Evolutionary conservation across 345 rosid genomes (phyloP).

Genomic region (Turritis glabra): DNA sequence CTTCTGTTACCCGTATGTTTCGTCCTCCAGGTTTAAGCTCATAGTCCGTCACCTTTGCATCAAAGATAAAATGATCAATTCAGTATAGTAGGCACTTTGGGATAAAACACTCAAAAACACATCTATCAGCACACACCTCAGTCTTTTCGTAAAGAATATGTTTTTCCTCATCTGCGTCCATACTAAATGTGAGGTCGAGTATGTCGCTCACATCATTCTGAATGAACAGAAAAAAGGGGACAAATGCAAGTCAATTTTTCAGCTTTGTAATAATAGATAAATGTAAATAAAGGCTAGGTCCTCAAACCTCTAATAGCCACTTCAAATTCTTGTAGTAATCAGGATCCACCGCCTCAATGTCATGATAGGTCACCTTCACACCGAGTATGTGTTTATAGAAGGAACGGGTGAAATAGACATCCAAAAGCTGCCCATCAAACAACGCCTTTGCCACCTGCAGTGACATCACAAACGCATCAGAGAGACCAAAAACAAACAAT

Average conservation of each 20-base stretch:
- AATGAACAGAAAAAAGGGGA: constrained; percentile 18
- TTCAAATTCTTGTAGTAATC: constrained; percentile 95
- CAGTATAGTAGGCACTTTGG: not conserved
- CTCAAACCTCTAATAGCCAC: constrained; percentile 95
- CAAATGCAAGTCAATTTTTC: not conserved
- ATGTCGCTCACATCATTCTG: constrained; percentile 90
- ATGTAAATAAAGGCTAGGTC: constrained; percentile 7
- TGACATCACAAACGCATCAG: constrained; percentile 33
- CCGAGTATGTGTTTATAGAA: constrained; percentile 95
- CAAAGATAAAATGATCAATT: constrained; percentile 26
- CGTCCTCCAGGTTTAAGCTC: constrained; percentile 98
- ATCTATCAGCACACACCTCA: constrained; percentile 53
- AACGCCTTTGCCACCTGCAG: constrained; percentile 91
- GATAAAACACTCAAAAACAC: not conserved
- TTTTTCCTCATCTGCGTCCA: constrained; percentile 98
- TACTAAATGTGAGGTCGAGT: constrained; percentile 93
- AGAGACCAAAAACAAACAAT: constrained; percentile 7
- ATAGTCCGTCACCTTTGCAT: constrained; percentile 83
- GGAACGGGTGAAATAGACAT: constrained; percentile 94
- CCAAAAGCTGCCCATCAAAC: constrained; percentile 96
- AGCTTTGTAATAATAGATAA: constrained; percentile 1
- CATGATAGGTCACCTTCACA: constrained; percentile 96
- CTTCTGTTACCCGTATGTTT: constrained; percentile 91
- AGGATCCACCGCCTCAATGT: constrained; percentile 99
- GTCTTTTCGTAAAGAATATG: constrained; percentile 94